phyloP scores from a whole-genome alignment of 2,329 filamentous ascomycete species.

The Corinectria fuckeliana region DNA sequence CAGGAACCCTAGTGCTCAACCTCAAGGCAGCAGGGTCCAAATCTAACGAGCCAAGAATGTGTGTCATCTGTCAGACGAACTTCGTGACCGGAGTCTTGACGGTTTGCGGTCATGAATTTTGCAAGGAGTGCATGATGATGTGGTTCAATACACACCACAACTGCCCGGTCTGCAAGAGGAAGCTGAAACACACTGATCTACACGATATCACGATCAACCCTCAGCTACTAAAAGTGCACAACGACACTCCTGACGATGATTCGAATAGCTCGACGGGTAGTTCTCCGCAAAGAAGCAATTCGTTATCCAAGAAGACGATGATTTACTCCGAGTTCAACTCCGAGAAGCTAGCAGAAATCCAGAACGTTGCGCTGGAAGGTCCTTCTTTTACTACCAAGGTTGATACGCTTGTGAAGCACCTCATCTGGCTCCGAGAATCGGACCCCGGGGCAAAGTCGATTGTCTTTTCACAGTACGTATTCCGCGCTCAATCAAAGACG shows the following conservation, averaged over 20 bases:
- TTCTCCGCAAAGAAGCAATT: constrained; percentile 24
- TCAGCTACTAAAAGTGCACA: constrained; percentile 71
- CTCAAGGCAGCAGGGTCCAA: constrained; percentile 65
- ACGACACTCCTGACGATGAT: constrained; percentile 23
- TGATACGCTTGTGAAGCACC: constrained; percentile 79
- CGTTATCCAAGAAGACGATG: constrained; percentile 43
- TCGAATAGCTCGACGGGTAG: constrained; percentile 15
- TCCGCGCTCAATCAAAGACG: background rate
- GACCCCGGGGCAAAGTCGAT: constrained; percentile 91
- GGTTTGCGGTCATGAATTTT: constrained; percentile 90
- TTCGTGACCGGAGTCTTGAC: constrained; percentile 85
- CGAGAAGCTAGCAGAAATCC: constrained; percentile 78
- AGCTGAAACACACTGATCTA: constrained; percentile 70
- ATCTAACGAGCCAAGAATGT: constrained; percentile 70
- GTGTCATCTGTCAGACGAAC: constrained; percentile 81
- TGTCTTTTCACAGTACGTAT: constrained; percentile 79
- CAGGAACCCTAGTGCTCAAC: constrained; percentile 52
- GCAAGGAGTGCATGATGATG: constrained; percentile 80
- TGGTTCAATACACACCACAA: constrained; percentile 80
- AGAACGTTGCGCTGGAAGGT: constrained; percentile 75
- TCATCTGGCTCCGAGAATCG: constrained; percentile 83
- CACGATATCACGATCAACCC: constrained; percentile 88
- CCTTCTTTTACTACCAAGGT: constrained; percentile 89
- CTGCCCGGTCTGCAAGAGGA: constrained; percentile 85
- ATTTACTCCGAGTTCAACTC: constrained; percentile 83